Evolutionary conservation across 1,284 basidiomycete species (phyloP).

Genomic region (Leccinum subatratum): DNA sequence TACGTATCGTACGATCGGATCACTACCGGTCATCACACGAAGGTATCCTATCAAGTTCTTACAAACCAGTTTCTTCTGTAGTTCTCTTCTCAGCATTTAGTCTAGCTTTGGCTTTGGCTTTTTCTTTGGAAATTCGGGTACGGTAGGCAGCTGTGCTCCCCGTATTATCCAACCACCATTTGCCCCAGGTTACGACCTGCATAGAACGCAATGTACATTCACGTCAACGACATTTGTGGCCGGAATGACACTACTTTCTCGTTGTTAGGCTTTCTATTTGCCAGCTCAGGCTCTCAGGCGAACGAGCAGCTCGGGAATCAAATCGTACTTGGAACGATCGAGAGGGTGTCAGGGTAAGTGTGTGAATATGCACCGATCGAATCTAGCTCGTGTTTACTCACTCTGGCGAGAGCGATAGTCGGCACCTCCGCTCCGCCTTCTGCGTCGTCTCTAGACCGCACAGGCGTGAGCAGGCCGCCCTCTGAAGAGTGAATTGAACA

Average conservation of each 20-base stretch:
- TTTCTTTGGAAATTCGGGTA: constrained; percentile 13
- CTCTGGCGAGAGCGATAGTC: constrained; percentile 14
- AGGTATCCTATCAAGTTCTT: background rate
- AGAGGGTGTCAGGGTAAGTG: constrained; percentile 6
- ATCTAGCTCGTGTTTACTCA: background rate
- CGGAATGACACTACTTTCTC: constrained; percentile 1
- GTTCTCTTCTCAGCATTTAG: background rate
- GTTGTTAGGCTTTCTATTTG: background rate
- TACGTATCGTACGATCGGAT: background rate
- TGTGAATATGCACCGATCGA: background rate
- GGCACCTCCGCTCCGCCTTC: constrained; percentile 19
- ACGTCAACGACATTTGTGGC: background rate
- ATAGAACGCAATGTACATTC: background rate
- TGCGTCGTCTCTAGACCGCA: constrained; percentile 15
- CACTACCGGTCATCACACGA: background rate
- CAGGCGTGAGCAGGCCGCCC: constrained; percentile 16
- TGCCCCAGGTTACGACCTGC: constrained; percentile 12
- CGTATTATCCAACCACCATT: constrained; percentile 17
- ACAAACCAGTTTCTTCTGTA: constrained; percentile 1
- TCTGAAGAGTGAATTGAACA: constrained; percentile 22
- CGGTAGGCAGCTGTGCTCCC: constrained; percentile 21
- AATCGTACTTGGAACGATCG: constrained; percentile 19
- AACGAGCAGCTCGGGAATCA: constrained; percentile 12
- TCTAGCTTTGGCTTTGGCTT: constrained; percentile 4
- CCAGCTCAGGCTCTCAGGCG: too few relatives aligned